These are phyloP conservation scores for Castanospermum australe DNA, from an alignment of 306 rosid genomes.

Conservation along the genomic window DNA sequence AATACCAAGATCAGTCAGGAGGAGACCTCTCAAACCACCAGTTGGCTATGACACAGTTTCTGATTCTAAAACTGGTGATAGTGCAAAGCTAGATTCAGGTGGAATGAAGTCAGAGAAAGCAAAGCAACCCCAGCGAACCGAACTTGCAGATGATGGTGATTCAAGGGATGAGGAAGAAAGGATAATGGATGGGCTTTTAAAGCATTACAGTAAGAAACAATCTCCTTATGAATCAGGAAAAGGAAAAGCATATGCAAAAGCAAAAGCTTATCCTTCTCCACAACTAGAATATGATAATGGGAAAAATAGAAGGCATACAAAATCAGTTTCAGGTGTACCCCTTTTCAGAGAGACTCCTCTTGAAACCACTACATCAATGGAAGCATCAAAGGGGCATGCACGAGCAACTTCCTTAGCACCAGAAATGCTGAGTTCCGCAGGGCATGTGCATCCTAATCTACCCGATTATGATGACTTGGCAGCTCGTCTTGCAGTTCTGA, in stretches of 20 bases:
- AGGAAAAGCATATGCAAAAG: conserved; percentile 28
- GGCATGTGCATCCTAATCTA: conserved; percentile 68
- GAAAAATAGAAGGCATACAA: conserved; percentile 3
- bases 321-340: not conserved
- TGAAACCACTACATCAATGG: conserved; percentile 1
- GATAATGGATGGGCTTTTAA: conserved; percentile 25
- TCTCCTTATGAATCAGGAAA: conserved; percentile 13
- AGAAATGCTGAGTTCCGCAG: conserved; percentile 31
- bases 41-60: not conserved
- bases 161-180: conserved; percentile 19
- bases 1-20: conserved; percentile 67
- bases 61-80: not conserved
- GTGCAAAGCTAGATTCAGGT: not conserved
- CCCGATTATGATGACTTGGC: conserved; percentile 84
- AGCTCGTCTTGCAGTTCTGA: conserved; percentile 70
- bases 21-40: conserved; percentile 40
- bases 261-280: not conserved
- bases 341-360: conserved; percentile 36
- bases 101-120: conserved; percentile 1
- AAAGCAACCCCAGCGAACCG: not conserved
- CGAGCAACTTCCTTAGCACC: conserved; percentile 42
- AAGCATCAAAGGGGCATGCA: not conserved
- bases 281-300: conserved; percentile 4
- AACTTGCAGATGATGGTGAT: not conserved
- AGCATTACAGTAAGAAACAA: conserved; percentile 26